A percentile compares a stretch with the other conserved stretches of the same genome.
Conservation (phyloP, 352 stramenopile genomes). For the Globisporangium parvum region DNA sequence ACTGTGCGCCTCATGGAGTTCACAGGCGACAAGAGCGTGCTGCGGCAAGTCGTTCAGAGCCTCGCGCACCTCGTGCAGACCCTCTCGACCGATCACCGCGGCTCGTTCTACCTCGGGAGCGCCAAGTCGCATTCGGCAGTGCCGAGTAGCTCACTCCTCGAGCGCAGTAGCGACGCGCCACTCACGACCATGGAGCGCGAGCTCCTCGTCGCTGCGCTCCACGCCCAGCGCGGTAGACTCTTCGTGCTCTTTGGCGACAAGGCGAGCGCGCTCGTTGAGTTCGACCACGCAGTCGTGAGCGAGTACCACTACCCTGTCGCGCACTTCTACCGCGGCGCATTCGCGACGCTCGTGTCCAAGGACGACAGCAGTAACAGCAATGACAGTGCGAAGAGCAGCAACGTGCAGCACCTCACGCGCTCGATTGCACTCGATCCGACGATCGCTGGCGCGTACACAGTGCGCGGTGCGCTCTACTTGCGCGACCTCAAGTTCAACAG, state of each 20-base stretch:
- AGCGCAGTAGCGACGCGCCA: not conserved
- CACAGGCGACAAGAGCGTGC: slow-evolving; percentile 46
- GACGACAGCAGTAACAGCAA: slow-evolving; percentile 8
- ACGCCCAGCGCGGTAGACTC: slow-evolving; percentile 55
- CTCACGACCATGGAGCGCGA: slow-evolving; percentile 35
- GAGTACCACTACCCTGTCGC: slow-evolving; percentile 77
- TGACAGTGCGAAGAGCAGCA: slow-evolving; percentile 18
- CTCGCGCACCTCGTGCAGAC: slow-evolving; percentile 53
- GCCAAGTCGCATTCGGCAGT: not conserved
- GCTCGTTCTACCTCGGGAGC: slow-evolving; percentile 23
- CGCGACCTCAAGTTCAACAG: slow-evolving; percentile 70
- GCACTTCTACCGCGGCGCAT: slow-evolving; percentile 72
- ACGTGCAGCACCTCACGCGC: slow-evolving; percentile 52
- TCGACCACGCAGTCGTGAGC: slow-evolving; percentile 67
- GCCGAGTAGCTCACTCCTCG: not conserved
- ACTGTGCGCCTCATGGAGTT: slow-evolving; percentile 62
- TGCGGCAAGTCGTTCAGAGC: slow-evolving; percentile 59
- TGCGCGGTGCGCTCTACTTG: slow-evolving; percentile 62
- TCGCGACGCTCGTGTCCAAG: slow-evolving; percentile 38
- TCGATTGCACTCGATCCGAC: slow-evolving; percentile 69
- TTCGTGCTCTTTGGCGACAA: slow-evolving; percentile 57
- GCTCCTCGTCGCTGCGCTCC: slow-evolving; percentile 46
- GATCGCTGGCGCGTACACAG: slow-evolving; percentile 65
- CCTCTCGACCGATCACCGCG: slow-evolving; percentile 30
- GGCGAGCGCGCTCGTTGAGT: slow-evolving; percentile 39